Percentiles rank a stretch among this genome's conserved stretches.
These are phyloP conservation scores for Vinca major DNA, from an alignment of 305 asterid genomes.

Conservation along the genomic window DNA sequence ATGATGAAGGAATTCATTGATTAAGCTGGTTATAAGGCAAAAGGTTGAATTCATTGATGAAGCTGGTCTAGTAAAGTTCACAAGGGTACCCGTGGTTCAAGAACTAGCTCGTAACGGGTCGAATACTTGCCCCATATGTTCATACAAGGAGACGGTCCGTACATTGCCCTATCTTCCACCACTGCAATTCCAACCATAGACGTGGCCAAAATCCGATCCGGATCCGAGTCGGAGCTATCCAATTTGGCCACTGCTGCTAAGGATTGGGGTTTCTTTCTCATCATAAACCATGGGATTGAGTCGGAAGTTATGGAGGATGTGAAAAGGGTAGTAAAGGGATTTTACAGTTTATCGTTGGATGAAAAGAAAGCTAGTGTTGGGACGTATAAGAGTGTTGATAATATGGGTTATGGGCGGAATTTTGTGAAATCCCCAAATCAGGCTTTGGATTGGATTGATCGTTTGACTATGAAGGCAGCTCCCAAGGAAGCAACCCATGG, in stretches of 20 bases:
- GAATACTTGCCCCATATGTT: slow-evolving; percentile 24
- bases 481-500: slow-evolving; percentile 27
- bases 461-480: slow-evolving; percentile 33
- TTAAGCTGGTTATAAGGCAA: no score
- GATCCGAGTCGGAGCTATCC: slow-evolving; percentile 22
- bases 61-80: slow-evolving; percentile 19
- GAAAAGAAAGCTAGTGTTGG: slow-evolving; percentile 36
- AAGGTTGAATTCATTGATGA: slow-evolving; percentile 20
- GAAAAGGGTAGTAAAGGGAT: slow-evolving; percentile 18
- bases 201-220: slow-evolving; percentile 17
- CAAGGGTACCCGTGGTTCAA: slow-evolving; percentile 33
- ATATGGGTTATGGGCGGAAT: slow-evolving; percentile 35
- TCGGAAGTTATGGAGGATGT: slow-evolving; percentile 17
- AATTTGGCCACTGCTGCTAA: slow-evolving; percentile 21
- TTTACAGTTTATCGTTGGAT: slow-evolving; percentile 26
- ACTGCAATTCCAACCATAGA: slow-evolving; percentile 16
- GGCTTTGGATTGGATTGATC: slow-evolving; percentile 40
- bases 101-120: slow-evolving; percentile 23
- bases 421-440: slow-evolving; percentile 24
- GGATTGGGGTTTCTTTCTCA: slow-evolving; percentile 33
- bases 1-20: no score
- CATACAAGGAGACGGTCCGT: slow-evolving; percentile 15
- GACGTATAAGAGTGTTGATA: slow-evolving; percentile 24
- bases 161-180: slow-evolving; percentile 1
- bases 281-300: slow-evolving; percentile 31